Evolutionary conservation across 306 rosid genomes (phyloP).

Genomic region (Neltuma alba): DNA sequence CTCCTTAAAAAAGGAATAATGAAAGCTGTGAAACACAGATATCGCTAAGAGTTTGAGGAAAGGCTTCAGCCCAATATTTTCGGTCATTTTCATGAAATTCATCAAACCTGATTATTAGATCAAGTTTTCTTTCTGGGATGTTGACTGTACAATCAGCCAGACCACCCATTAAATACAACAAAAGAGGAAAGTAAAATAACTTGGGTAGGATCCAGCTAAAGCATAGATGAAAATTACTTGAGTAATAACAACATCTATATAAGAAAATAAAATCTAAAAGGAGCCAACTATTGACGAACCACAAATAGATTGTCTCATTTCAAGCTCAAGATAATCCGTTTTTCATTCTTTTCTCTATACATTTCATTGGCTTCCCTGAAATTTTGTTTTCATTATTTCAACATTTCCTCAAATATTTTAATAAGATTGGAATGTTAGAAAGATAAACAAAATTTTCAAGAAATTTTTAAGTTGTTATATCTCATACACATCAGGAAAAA

Average conservation of each 20-base stretch:
- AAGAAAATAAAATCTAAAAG: background rate
- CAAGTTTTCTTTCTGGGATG: constrained; percentile 6
- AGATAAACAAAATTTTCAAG: background rate
- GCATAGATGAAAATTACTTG: constrained; percentile 7
- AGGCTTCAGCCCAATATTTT: background rate
- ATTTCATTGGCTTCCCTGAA: background rate
- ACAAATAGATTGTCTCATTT: background rate
- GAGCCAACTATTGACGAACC: background rate
- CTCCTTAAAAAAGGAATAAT: background rate
- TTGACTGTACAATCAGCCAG: background rate
- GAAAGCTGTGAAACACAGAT: constrained; percentile 5
- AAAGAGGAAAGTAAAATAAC: background rate
- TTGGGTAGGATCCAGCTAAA: background rate
- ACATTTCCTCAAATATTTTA: background rate
- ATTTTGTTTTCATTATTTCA: background rate
- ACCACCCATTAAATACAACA: constrained; percentile 3
- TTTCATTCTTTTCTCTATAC: background rate
- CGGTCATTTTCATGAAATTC: constrained; percentile 22
- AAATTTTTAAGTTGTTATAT: background rate
- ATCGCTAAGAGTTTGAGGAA: constrained; percentile 14
- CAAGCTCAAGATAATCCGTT: background rate
- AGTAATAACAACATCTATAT: background rate
- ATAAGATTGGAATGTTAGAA: background rate
- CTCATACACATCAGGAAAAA: background rate
- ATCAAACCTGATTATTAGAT: constrained; percentile 3